These are phyloP conservation scores for Aurantiochytrium sp. DNA, from an alignment of 108 stramenopile genomes.

Conservation along the genomic window DNA sequence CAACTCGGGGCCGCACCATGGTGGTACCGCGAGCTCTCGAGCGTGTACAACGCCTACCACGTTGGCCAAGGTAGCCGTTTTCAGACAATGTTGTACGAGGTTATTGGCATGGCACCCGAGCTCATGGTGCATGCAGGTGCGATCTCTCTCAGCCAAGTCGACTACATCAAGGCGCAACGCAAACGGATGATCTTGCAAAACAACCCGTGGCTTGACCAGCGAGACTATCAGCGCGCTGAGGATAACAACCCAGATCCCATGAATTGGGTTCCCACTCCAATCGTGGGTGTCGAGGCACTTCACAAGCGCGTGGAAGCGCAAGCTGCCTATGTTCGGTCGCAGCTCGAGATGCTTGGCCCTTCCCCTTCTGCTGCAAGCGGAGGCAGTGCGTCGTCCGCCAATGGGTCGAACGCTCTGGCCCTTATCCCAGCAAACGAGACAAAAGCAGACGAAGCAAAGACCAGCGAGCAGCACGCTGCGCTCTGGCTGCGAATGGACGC, in stretches of 20 bases:
- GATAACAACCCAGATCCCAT: constrained; percentile 14
- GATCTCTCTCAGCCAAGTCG: neutral
- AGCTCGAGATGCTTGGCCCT: neutral
- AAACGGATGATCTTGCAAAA: neutral
- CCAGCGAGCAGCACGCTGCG: neutral
- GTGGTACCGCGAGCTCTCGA: constrained; percentile 5
- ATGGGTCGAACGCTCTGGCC: neutral
- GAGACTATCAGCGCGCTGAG: neutral
- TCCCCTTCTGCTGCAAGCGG: neutral
- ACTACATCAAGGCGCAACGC: constrained; percentile 8
- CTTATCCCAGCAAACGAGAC: neutral
- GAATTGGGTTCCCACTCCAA: neutral
- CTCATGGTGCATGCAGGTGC: neutral
- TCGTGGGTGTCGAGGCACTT: neutral
- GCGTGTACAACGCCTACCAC: neutral
- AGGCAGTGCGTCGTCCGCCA: too few species aligned
- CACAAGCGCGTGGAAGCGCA: neutral
- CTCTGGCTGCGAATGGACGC: neutral
- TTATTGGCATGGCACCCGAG: neutral
- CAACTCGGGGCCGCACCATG: neutral
- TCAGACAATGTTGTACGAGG: constrained; percentile 11
- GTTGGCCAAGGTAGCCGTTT: neutral
- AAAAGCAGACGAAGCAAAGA: neutral
- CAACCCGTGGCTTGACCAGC: constrained; percentile 16
- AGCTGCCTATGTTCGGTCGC: neutral